Evolutionary conservation across 1,284 basidiomycete genomes (phyloP).

Genomic region (Polyporus tsugae): DNA sequence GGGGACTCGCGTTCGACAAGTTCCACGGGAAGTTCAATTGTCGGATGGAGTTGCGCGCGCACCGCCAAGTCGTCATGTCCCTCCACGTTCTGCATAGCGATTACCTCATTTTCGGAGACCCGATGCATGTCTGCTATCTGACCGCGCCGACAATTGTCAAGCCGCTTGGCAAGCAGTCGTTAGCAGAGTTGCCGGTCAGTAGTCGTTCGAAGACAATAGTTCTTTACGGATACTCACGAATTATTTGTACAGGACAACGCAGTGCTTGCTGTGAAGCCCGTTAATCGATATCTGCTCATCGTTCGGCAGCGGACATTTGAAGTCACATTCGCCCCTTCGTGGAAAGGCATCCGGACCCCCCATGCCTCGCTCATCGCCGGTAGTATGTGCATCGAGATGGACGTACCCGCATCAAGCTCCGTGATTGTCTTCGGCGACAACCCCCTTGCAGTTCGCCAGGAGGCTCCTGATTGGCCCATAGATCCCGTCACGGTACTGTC

Average conservation of each 20-base stretch:
- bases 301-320: constrained; percentile 42
- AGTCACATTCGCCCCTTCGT: constrained; percentile 39
- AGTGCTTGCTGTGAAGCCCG: constrained; percentile 41
- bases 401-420: constrained; percentile 38
- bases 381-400: constrained; percentile 35
- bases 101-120: constrained; percentile 39
- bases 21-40: constrained; percentile 40
- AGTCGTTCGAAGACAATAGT: not conserved
- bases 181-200: constrained; percentile 26
- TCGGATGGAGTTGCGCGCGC: constrained; percentile 30
- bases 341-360: constrained; percentile 34
- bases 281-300: constrained; percentile 42
- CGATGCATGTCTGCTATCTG: constrained; percentile 36
- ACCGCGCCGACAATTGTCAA: constrained; percentile 29
- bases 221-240: constrained; percentile 1
- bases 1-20: constrained; percentile 37
- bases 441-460: constrained; percentile 21
- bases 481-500: constrained; percentile 44
- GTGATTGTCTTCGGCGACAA: constrained; percentile 39
- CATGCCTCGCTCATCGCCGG: constrained; percentile 18
- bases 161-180: constrained; percentile 26
- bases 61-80: constrained; percentile 31
- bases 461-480: constrained; percentile 39
- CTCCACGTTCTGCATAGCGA: constrained; percentile 38
- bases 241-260: constrained; percentile 30